Evolutionary conservation across 179 eudicot genomes (phyloP).

Genomic region (Amaranthus tricolor): DNA sequence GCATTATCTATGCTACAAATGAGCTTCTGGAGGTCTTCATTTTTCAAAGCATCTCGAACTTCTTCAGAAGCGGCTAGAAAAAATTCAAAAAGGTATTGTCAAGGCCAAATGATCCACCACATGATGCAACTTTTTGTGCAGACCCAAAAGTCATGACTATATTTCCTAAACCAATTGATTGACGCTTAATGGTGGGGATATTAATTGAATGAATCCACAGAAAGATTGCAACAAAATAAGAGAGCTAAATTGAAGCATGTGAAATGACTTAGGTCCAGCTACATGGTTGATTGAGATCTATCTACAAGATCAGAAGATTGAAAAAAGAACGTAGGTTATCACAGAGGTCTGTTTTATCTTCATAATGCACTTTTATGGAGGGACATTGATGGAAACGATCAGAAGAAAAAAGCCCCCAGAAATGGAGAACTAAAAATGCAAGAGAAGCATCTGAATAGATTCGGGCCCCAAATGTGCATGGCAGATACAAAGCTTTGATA

Average conservation of each 20-base stretch:
- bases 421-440: background rate
- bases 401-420: background rate
- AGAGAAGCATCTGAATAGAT: background rate
- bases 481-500: background rate
- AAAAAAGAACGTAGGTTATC: background rate
- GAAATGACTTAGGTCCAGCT: too few relatives aligned
- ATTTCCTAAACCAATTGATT: too few relatives aligned
- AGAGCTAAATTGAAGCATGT: too few relatives aligned
- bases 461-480: background rate
- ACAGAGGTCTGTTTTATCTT: slow-evolving; percentile 2
- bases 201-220: too few relatives aligned
- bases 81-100: slow-evolving; percentile 5
- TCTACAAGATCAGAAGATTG: too few relatives aligned
- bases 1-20: slow-evolving; percentile 49
- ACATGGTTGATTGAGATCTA: too few relatives aligned
- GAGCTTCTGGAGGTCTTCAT: slow-evolving; percentile 55
- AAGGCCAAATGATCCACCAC: background rate
- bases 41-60: slow-evolving; percentile 62
- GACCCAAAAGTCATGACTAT: too few relatives aligned
- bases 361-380: background rate
- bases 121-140: too few relatives aligned
- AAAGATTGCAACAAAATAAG: too few relatives aligned
- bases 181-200: too few relatives aligned
- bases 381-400: background rate
- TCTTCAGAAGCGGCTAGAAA: slow-evolving; percentile 63